phyloP scores from a whole-genome alignment of 1,284 basidiomycete species.

The Ustilago trichophora region DNA sequence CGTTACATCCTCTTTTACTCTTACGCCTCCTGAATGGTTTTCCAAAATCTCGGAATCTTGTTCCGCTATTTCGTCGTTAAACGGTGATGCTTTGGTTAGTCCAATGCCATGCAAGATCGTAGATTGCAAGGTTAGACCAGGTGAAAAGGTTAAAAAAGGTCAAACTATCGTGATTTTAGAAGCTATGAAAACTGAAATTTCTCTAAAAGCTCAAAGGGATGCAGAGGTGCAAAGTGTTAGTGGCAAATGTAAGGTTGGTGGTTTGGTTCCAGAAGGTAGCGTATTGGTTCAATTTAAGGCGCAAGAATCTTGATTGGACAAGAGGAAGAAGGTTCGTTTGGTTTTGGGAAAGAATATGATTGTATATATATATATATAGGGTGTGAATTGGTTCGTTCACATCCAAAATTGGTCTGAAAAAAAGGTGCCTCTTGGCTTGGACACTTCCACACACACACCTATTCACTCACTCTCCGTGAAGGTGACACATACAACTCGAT shows the following conservation, averaged over 20 bases:
- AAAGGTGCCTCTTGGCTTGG: too few relatives aligned
- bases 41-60: slow-evolving; percentile 4
- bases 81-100: slow-evolving; percentile 1
- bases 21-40: slow-evolving; percentile 21
- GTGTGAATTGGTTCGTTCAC: too few relatives aligned
- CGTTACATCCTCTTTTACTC: slow-evolving; percentile 3
- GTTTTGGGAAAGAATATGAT: background rate
- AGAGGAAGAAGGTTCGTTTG: background rate
- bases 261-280: slow-evolving; percentile 86
- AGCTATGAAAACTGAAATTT: slow-evolving; percentile 85
- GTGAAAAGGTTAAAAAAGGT: slow-evolving; percentile 80
- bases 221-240: slow-evolving; percentile 76
- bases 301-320: background rate
- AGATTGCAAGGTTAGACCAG: slow-evolving; percentile 79
- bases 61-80: background rate
- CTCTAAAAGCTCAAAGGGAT: slow-evolving; percentile 75
- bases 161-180: slow-evolving; percentile 84
- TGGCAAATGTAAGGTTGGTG: slow-evolving; percentile 73
- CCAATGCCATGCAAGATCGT: slow-evolving; percentile 69
- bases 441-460: too few relatives aligned
- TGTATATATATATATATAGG: background rate
- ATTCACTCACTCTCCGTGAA: too few relatives aligned
- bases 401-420: too few relatives aligned
- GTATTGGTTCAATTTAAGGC: slow-evolving; percentile 74
- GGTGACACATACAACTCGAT: too few relatives aligned